These are phyloP conservation scores for Cladorrhinum sp. DNA, from an alignment of 2,329 filamentous ascomycete genomes.

Conservation along the genomic window DNA sequence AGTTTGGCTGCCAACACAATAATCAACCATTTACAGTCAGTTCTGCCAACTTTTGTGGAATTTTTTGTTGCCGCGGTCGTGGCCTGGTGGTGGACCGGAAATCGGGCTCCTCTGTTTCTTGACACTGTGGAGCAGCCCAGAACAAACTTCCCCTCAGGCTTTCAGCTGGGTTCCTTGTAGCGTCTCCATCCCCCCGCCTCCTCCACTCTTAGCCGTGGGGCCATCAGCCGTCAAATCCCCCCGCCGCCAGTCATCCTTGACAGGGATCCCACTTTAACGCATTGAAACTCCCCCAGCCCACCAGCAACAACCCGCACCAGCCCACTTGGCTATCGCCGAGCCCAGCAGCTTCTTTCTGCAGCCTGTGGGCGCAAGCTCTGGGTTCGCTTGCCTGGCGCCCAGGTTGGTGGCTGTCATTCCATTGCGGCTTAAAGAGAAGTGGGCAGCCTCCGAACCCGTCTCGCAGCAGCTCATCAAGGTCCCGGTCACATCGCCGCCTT, in stretches of 20 bases:
- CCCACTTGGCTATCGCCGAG: not conserved
- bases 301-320: not conserved
- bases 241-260: not conserved
- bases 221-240: conserved; percentile 7
- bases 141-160: conserved; percentile 6
- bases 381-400: not conserved
- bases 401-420: conserved; percentile 11
- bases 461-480: not conserved
- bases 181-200: conserved; percentile 9
- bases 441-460: not conserved
- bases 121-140: conserved; percentile 10
- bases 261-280: not conserved
- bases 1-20: not conserved
- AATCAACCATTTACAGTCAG: not conserved
- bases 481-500: not conserved
- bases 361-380: not conserved
- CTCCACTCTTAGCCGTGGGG: conserved; percentile 11
- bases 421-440: conserved; percentile 22
- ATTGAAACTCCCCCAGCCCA: not conserved
- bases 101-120: conserved; percentile 6
- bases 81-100: not conserved
- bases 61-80: not conserved
- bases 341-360: not conserved
- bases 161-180: conserved; percentile 7
- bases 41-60: not conserved